Evolutionary conservation across 2,329 filamentous ascomycete species (phyloP), one percentile per base, ranked within the genome.

Genomic region (Drechslera avenae): DNA sequence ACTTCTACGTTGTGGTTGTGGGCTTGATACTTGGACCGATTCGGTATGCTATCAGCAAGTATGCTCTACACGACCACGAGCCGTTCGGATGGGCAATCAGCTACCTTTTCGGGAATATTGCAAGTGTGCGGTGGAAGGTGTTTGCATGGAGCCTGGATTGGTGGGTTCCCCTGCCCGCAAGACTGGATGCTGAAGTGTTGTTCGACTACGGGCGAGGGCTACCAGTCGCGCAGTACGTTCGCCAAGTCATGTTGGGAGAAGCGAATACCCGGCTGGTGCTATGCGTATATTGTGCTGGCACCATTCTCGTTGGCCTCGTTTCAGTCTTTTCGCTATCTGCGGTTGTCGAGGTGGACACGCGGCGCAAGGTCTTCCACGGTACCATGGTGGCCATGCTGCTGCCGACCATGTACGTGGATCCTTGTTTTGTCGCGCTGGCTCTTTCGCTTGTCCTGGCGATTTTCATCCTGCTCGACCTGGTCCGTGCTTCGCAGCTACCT

Each of bases 331-430:
- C 81, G 34, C 82, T 96, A 31, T 89, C 88, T 33, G 79, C 85
- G 3, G 79, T 90, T 41, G 92, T 89, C 60, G 92, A 97, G 74
- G 93, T 99, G 39, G 94, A 99, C 75, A 99, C 94, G 1, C 85
- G 94, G 41, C 86, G 94, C 42, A 99, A 99, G 74, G 90, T 97
- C 18, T 99, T 99, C 72, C 94, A 99, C 73, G 95, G 95, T 62
- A 96, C 93, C 82, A 97, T 97, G 89, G 93, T 97, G 6, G 86
- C 86, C 48, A 97, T 99, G 90, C 87, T 99, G 48, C 81, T 97
- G 2, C 92, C 94, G 0, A 86, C 90, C 1, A 89, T 88, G 2
- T 97, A 86, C 69, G 77, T 97, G 57, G 94, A 99, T 71, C 93
- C 94, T 1, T 81, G 87, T 33, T 97, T 90, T 72, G 86, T 87